Evolutionary conservation across 202 grass and related monocot species (phyloP).

Genomic region (Cymbopogon flexuosus): DNA sequence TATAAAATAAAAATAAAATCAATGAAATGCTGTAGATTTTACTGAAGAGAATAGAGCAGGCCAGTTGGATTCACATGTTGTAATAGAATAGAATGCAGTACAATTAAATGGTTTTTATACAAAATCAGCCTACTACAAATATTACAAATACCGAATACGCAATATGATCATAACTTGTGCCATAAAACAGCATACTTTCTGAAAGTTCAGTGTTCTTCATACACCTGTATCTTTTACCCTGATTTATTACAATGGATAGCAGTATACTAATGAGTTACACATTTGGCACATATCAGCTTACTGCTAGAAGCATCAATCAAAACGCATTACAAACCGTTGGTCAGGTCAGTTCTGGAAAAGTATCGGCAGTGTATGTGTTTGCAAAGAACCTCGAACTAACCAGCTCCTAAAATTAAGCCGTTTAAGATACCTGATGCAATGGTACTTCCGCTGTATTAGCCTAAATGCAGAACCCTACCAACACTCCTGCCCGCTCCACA

Average conservation of each 20-base stretch:
- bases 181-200: background rate
- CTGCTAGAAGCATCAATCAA: background rate
- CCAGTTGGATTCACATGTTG: background rate
- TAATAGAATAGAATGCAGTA: background rate
- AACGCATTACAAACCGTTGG: background rate
- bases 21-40: background rate
- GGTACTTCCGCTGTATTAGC: background rate
- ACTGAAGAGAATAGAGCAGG: background rate
- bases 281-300: background rate
- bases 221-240: background rate
- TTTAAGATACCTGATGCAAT: background rate
- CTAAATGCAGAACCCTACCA: constrained; percentile 4
- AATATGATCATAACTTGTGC: background rate
- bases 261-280: background rate
- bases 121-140: background rate
- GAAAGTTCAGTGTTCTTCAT: background rate
- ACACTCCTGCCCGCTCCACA: background rate
- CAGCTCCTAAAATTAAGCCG: background rate
- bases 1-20: background rate
- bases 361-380: background rate
- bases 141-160: background rate
- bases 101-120: background rate
- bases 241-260: background rate
- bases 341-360: background rate
- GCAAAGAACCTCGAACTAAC: background rate